Percentiles rank a stretch among this genome's conserved stretches.
phyloP scores from a whole-genome alignment of 2,329 filamentous ascomycete genomes.

The Stachybotrys chartarum region DNA sequence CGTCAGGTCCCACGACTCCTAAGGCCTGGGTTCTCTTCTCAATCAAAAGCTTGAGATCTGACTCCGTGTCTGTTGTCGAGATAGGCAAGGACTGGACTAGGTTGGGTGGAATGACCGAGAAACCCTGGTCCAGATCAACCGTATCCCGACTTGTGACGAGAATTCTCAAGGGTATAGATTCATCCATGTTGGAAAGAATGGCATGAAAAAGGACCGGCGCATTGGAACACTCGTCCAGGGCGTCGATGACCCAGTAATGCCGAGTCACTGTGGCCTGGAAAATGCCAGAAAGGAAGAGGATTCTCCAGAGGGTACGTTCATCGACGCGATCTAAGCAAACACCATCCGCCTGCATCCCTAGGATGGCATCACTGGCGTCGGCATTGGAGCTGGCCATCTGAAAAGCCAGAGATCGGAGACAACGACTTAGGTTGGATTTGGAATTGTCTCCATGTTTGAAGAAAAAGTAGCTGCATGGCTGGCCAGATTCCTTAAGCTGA shows the following conservation, averaged over 20 bases:
- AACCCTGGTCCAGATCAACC: neutral
- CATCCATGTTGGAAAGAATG: neutral
- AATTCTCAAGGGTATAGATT: neutral
- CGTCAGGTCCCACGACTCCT: conserved; percentile 6
- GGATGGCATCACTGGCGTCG: neutral
- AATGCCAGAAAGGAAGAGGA: neutral
- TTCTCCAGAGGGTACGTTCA: neutral
- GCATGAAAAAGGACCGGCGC: neutral
- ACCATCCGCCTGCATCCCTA: neutral
- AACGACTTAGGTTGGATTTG: neutral
- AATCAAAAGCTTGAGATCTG: neutral
- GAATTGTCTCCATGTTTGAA: neutral
- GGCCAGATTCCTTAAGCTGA: neutral
- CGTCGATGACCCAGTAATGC: neutral
- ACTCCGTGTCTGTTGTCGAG: neutral
- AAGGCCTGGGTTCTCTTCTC: neutral
- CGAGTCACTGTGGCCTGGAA: neutral
- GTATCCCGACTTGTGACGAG: neutral
- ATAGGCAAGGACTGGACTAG: neutral
- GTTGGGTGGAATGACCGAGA: neutral
- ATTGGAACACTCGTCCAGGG: neutral
- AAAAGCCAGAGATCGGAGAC: neutral
- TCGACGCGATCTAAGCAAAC: neutral
- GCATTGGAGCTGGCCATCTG: neutral
- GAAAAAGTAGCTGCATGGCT: neutral